Evolutionary conservation across 2,329 filamentous ascomycete species (phyloP).

Genomic region (Aspergillus sp.): DNA sequence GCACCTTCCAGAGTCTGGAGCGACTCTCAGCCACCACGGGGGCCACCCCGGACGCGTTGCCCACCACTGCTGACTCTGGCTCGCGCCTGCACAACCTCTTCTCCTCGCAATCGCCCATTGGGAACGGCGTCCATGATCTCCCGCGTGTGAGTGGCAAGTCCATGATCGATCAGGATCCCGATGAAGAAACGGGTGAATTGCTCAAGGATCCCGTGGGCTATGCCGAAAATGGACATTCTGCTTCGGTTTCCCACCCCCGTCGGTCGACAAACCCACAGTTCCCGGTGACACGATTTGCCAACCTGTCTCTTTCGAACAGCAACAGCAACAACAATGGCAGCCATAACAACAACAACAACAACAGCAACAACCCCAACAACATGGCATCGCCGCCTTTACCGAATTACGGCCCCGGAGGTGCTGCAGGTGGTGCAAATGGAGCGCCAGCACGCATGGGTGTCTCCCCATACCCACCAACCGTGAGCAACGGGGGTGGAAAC

Average conservation of each 20-base stretch:
- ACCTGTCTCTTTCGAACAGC: conserved; percentile 62
- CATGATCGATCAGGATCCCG: conserved; percentile 55
- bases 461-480: conserved; percentile 52
- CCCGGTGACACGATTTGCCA: conserved; percentile 59
- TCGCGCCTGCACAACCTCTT: conserved; percentile 50
- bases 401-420: conserved; percentile 28
- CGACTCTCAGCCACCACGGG: conserved; percentile 45
- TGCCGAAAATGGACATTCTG: conserved; percentile 58
- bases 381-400: conserved; percentile 50
- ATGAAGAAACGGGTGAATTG: conserved; percentile 55
- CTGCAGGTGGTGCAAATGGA: conserved; percentile 28
- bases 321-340: too few relatives aligned
- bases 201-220: conserved; percentile 57
- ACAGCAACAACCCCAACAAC: conserved; percentile 18
- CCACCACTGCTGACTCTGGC: conserved; percentile 38
- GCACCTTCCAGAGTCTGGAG: conserved; percentile 53
- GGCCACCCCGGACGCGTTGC: conserved; percentile 45
- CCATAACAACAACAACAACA: too few relatives aligned
- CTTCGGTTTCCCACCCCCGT: conserved; percentile 40
- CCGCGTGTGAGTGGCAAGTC: conserved; percentile 51
- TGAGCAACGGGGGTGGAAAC: conserved; percentile 42
- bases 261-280: conserved; percentile 65
- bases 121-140: conserved; percentile 45
- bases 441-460: conserved; percentile 40
- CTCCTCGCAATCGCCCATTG: conserved; percentile 53